Evolutionary conservation across 768 basidiomycete species (phyloP).

Genomic region (Lyophyllum atratum): DNA sequence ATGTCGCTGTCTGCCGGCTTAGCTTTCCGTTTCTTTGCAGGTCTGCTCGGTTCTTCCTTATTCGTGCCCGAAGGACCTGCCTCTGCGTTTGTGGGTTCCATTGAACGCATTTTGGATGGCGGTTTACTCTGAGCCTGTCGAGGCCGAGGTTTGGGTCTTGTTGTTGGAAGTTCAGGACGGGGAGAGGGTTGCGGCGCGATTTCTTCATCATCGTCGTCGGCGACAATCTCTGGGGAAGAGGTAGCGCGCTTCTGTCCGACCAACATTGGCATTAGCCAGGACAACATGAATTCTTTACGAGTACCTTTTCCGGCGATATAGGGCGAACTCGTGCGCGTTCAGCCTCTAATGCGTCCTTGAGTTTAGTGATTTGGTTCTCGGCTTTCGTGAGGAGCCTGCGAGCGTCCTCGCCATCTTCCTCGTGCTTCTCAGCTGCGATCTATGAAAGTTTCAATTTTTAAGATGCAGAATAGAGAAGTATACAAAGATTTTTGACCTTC

Average conservation of each 20-base stretch:
- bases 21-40: conserved; percentile 4
- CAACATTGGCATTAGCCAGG: background rate
- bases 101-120: background rate
- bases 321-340: conserved; percentile 36
- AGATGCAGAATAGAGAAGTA: background rate
- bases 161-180: conserved; percentile 1
- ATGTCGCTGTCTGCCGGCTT: conserved; percentile 10
- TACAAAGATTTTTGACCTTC: conserved; percentile 38
- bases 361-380: conserved; percentile 44
- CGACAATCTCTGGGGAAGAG: background rate
- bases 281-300: background rate
- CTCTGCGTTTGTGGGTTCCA: conserved; percentile 5
- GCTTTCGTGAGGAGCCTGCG: conserved; percentile 36
- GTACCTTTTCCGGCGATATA: conserved; percentile 25
- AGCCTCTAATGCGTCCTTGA: conserved; percentile 44
- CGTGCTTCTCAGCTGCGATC: conserved; percentile 39
- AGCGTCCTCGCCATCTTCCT: conserved; percentile 35
- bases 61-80: conserved; percentile 10
- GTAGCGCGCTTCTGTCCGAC: background rate
- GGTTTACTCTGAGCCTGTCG: conserved; percentile 6
- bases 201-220: conserved; percentile 9
- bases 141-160: conserved; percentile 10
- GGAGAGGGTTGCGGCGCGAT: conserved; percentile 4
- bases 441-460: conserved; percentile 21
- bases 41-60: background rate